Evolutionary conservation across 768 basidiomycete genomes (phyloP).

Genomic region (Suillus clintonianus): DNA sequence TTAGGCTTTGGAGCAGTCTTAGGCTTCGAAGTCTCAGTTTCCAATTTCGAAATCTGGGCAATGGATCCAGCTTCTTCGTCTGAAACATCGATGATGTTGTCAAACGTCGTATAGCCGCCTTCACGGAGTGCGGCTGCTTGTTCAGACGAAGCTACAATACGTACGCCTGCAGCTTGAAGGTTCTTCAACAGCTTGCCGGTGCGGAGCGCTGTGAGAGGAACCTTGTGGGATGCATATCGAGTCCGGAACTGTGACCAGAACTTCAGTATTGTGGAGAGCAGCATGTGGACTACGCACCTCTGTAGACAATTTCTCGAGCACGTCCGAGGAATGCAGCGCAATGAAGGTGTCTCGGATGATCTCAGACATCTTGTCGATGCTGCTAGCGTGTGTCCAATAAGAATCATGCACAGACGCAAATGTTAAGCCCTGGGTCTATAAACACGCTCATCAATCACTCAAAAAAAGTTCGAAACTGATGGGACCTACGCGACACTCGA

Average conservation of each 20-base stretch:
- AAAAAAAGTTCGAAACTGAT: not conserved
- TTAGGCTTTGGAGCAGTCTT: conserved; percentile 16
- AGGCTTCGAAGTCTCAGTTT: conserved; percentile 17
- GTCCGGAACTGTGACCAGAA: conserved; percentile 56
- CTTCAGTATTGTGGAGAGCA: conserved; percentile 2
- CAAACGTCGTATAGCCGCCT: conserved; percentile 24
- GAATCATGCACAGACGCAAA: conserved; percentile 99
- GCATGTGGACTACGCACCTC: conserved; percentile 55
- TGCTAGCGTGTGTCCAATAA: conserved; percentile 95
- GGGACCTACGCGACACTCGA: conserved; percentile 75
- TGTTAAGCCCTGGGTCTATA: conserved; percentile 67
- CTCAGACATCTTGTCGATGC: conserved; percentile 85
- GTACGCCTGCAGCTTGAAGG: conserved; percentile 46
- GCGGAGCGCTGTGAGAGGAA: conserved; percentile 57
- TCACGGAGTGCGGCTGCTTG: conserved; percentile 33
- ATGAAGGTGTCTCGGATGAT: conserved; percentile 94
- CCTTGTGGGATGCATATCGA: conserved; percentile 73
- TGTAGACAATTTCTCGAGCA: conserved; percentile 66
- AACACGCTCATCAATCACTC: conserved; percentile 8
- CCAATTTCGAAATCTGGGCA: conserved; percentile 10
- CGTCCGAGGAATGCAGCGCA: conserved; percentile 84
- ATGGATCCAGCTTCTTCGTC: conserved; percentile 38
- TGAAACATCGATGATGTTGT: conserved; percentile 38
- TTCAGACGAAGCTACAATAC: conserved; percentile 42
- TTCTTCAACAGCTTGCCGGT: conserved; percentile 37